Percentiles rank a stretch among this genome's conserved stretches.
Evolutionary conservation across 805 yeast species (phyloP).

Genomic region (Yarrowia sp.): DNA sequence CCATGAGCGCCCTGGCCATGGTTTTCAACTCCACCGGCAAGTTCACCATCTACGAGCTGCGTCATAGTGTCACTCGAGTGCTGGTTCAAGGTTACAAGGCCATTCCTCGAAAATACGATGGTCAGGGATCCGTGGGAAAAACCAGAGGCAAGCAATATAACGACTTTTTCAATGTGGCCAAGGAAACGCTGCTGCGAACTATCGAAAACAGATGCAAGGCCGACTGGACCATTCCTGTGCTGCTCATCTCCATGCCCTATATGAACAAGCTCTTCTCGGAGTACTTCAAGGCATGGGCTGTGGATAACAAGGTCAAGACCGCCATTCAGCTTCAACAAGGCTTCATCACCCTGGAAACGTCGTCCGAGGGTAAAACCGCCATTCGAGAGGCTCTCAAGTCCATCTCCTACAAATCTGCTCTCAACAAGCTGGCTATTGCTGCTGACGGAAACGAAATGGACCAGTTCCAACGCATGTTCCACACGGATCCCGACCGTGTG

Average conservation of each 20-base stretch:
- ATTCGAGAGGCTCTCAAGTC: constrained; percentile 40
- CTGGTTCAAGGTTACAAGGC: constrained; percentile 37
- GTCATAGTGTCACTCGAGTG: constrained; percentile 35
- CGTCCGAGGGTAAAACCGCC: constrained; percentile 33
- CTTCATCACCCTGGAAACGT: constrained; percentile 27
- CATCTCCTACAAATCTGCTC: constrained; percentile 28
- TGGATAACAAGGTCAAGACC: constrained; percentile 25
- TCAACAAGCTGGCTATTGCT: constrained; percentile 33
- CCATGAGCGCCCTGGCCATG: constrained; percentile 34
- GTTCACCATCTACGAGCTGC: constrained; percentile 32
- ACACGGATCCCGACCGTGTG: constrained; percentile 35
- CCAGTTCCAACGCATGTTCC: constrained; percentile 38
- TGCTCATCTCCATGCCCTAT: constrained; percentile 36
- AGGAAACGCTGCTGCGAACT: constrained; percentile 27
- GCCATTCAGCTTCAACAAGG: constrained; percentile 30
- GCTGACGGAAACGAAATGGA: constrained; percentile 37
- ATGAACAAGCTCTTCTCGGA: constrained; percentile 39
- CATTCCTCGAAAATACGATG: constrained; percentile 38
- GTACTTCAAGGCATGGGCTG: constrained; percentile 38
- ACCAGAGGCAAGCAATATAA: constrained; percentile 36
- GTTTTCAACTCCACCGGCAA: constrained; percentile 35
- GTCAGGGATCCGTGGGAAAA: constrained; percentile 35
- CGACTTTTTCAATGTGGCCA: constrained; percentile 34
- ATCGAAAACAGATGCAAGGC: constrained; percentile 33
- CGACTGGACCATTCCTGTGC: constrained; percentile 33